phyloP scores from a whole-genome alignment of 768 basidiomycete genomes.

The Tephrocybe rancida region DNA sequence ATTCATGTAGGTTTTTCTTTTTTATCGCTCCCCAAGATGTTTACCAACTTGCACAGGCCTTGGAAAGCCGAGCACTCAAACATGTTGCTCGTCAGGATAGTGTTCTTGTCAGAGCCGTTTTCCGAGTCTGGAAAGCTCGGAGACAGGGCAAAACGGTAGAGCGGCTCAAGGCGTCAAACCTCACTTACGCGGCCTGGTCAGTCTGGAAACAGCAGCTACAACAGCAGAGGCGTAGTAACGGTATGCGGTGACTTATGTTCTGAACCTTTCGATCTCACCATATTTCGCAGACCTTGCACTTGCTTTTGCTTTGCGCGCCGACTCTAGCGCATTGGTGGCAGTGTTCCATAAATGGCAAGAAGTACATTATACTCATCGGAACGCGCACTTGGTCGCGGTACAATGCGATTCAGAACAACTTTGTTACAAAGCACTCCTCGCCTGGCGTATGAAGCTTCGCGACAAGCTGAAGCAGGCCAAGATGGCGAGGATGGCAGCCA shows the following conservation, averaged over 20 bases:
- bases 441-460: slow-evolving; percentile 61
- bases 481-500: slow-evolving; percentile 56
- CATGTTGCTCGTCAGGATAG: slow-evolving; percentile 59
- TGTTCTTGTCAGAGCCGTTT: slow-evolving; percentile 57
- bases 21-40: not conserved
- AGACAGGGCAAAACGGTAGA: slow-evolving; percentile 63
- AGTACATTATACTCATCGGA: slow-evolving; percentile 44
- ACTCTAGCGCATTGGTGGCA: slow-evolving; percentile 37
- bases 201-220: slow-evolving; percentile 53
- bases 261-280: slow-evolving; percentile 1
- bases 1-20: slow-evolving; percentile 46
- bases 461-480: slow-evolving; percentile 49
- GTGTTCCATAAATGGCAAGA: slow-evolving; percentile 50
- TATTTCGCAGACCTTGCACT: slow-evolving; percentile 45
- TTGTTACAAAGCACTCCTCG: slow-evolving; percentile 40
- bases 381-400: slow-evolving; percentile 47
- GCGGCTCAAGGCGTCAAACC: slow-evolving; percentile 46
- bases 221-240: slow-evolving; percentile 42
- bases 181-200: slow-evolving; percentile 47
- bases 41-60: slow-evolving; percentile 35
- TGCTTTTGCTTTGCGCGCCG: slow-evolving; percentile 48
- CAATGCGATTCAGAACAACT: slow-evolving; percentile 48
- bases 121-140: slow-evolving; percentile 69
- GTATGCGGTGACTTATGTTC: slow-evolving; percentile 31
- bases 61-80: slow-evolving; percentile 59